A percentile compares a stretch with the other conserved stretches of the same genome.
These are phyloP conservation scores for Endogone sp. DNA, from an alignment of 192 early-diverging fungal species.

Conservation along the genomic window DNA sequence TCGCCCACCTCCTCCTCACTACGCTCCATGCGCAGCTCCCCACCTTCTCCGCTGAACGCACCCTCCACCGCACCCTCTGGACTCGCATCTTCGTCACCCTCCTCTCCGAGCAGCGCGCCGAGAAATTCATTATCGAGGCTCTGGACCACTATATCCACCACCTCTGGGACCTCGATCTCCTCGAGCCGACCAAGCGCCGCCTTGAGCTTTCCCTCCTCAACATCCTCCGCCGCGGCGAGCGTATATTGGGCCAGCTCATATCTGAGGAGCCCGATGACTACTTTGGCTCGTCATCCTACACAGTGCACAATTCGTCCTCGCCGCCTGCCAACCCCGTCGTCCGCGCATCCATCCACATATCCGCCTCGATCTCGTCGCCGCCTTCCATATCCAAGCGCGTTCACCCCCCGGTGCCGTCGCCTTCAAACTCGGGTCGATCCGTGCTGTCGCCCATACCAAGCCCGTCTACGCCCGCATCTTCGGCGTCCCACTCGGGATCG, in stretches of 20 bases:
- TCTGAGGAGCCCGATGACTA: slow-evolving; percentile 26
- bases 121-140: slow-evolving; percentile 31
- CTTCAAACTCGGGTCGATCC: not conserved
- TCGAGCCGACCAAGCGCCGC: slow-evolving; percentile 24
- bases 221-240: slow-evolving; percentile 24
- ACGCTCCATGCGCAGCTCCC: not conserved
- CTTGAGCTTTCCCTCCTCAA: slow-evolving; percentile 22
- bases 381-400: too few relatives aligned
- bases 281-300: not conserved
- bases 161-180: slow-evolving; percentile 19
- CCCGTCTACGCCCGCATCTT: slow-evolving; percentile 13
- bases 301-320: not conserved
- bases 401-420: slow-evolving; percentile 18
- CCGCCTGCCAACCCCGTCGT: not conserved
- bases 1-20: not conserved
- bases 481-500: not conserved
- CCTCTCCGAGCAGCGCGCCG: slow-evolving; percentile 28
- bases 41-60: slow-evolving; percentile 2
- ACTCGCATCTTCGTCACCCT: slow-evolving; percentile 23
- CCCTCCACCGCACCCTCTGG: slow-evolving; percentile 22
- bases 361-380: not conserved
- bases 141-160: slow-evolving; percentile 22
- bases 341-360: not conserved
- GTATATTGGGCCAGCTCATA: slow-evolving; percentile 16
- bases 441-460: slow-evolving; percentile 3